A percentile compares a stretch with the other conserved stretches of the same genome.
These are phyloP conservation scores for Elaphomyces granulatus DNA, from an alignment of 495 filamentous ascomycete genomes.

Conservation along the genomic window DNA sequence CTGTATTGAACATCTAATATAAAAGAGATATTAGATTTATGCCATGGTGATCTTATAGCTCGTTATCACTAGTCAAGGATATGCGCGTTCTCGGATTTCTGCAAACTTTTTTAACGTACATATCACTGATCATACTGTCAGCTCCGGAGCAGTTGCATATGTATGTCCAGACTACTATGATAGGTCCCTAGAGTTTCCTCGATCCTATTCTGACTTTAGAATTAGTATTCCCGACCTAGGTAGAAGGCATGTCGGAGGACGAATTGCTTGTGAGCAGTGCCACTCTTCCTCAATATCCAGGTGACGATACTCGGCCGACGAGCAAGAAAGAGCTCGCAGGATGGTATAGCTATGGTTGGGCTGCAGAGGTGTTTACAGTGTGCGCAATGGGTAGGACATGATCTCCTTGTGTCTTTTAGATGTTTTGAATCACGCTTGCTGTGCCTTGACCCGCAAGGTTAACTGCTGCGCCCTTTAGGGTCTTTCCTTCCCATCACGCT, in stretches of 20 bases:
- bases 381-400: conserved; percentile 55
- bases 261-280: conserved; percentile 8
- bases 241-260: conserved; percentile 12
- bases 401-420: conserved; percentile 2
- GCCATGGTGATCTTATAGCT: no score
- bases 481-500: conserved; percentile 96
- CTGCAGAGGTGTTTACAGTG: conserved; percentile 93
- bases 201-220: neutral
- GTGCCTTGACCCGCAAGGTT: no score
- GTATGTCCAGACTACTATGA: no score
- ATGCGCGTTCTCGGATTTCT: no score
- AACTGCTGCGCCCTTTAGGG: conserved; percentile 41
- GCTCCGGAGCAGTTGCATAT: no score
- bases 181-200: no score
- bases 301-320: conserved; percentile 78
- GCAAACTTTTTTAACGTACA: no score
- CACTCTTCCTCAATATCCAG: conserved; percentile 41
- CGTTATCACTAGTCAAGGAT: no score
- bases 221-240: neutral
- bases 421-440: no score
- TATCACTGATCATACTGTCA: no score
- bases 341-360: conserved; percentile 95
- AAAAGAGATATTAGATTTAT: no score
- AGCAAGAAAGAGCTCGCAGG: conserved; percentile 77
- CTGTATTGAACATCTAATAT: no score